These are phyloP conservation scores for Centrapalus pauciflorus DNA, from an alignment of 129 eudicot genomes.

Conservation along the genomic window DNA sequence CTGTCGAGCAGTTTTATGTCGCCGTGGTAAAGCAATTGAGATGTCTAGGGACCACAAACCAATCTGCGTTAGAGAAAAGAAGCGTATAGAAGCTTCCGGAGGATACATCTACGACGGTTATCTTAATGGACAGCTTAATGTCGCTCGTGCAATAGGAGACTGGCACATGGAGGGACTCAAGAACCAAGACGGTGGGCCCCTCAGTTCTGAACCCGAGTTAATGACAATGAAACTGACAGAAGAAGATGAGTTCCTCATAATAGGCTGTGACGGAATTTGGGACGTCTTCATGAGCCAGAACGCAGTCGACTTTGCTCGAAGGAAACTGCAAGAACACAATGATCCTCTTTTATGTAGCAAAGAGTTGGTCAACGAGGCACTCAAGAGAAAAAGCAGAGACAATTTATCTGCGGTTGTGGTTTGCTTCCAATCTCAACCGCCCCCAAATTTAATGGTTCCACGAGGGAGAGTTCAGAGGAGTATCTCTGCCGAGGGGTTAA, in stretches of 20 bases:
- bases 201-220: slow-evolving; percentile 80
- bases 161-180: slow-evolving; percentile 98
- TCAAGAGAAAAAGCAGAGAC: slow-evolving; percentile 86
- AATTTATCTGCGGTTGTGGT: slow-evolving; percentile 83
- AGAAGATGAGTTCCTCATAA: slow-evolving; percentile 94
- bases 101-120: slow-evolving; percentile 88
- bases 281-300: slow-evolving; percentile 95
- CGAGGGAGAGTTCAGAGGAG: slow-evolving; percentile 85
- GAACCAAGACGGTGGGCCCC: slow-evolving; percentile 69
- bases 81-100: slow-evolving; percentile 90
- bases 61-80: slow-evolving; percentile 48
- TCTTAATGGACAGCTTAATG: slow-evolving; percentile 88
- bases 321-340: slow-evolving; percentile 86
- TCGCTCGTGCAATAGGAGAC: slow-evolving; percentile 93
- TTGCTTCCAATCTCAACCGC: slow-evolving; percentile 72
- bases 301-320: slow-evolving; percentile 90
- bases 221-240: slow-evolving; percentile 59
- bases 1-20: slow-evolving; percentile 88
- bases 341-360: slow-evolving; percentile 71
- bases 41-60: slow-evolving; percentile 98
- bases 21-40: slow-evolving; percentile 90
- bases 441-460: slow-evolving; percentile 67
- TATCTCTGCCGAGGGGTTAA: slow-evolving; percentile 90
- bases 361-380: slow-evolving; percentile 82
- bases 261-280: slow-evolving; percentile 96